Percentiles rank a stretch among this genome's conserved stretches.
Conservation (phyloP, 1,284 basidiomycete genomes). For the Gastroboletus turbinatus region DNA sequence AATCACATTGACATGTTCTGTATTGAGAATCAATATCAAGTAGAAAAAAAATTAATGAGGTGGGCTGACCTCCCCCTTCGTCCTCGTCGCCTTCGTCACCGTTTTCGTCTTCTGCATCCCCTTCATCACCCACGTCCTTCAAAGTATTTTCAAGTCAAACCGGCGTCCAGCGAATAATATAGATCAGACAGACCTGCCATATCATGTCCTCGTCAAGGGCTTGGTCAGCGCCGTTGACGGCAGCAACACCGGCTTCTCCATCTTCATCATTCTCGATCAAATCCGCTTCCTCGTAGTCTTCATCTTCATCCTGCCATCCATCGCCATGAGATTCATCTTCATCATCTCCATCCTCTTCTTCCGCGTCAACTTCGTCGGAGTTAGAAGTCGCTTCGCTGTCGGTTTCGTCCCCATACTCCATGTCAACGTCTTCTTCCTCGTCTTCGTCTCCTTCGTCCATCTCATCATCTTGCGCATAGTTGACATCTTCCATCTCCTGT, state of each 20-base stretch:
- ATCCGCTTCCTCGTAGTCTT: constrained; percentile 63
- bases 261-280: constrained; percentile 55
- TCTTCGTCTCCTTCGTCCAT: constrained; percentile 82
- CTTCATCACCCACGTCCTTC: constrained; percentile 60
- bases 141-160: constrained; percentile 9
- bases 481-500: constrained; percentile 81
- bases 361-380: constrained; percentile 62
- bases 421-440: constrained; percentile 81
- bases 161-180: not conserved
- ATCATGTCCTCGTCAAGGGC: constrained; percentile 56
- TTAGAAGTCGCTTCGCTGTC: constrained; percentile 77
- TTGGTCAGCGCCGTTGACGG: constrained; percentile 39
- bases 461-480: constrained; percentile 69
- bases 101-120: constrained; percentile 51
- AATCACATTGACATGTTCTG: constrained; percentile 40
- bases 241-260: constrained; percentile 45
- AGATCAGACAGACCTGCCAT: constrained; percentile 64
- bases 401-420: constrained; percentile 82
- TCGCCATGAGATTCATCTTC: constrained; percentile 63
- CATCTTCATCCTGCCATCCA: constrained; percentile 65
- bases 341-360: constrained; percentile 59
- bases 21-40: constrained; percentile 9
- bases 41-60: not conserved
- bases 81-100: constrained; percentile 46
- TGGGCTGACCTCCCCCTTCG: constrained; percentile 41